Evolutionary conservation across 352 stramenopile species (phyloP), one percentile per base, ranked within the genome.

Genomic region (Phytopythium helicoides): DNA sequence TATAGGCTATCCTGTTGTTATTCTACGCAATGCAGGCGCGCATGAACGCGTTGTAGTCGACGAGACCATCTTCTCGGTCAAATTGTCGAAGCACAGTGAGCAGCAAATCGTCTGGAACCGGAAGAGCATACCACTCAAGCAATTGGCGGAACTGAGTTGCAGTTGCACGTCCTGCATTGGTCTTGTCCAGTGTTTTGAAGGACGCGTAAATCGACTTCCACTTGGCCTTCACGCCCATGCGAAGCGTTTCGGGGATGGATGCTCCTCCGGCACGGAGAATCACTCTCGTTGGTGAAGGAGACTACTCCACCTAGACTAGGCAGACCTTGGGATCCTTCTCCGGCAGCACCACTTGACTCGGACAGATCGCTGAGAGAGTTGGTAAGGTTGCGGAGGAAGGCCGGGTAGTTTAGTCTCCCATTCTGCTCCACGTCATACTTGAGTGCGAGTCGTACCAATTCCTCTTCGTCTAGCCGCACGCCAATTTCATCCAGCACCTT

Each of bases 41-140:
- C 76, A 90, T 88, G 61, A 90, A 87, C 33, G 66, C 63, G 60
- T 85, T 90, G 65, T 88, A 90, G 64, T 88, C 79, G 14, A 90
- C 66, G 36, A 75, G 65, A 6, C 71, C 80, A 46, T 90, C 75
- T 11, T 75, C 70, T 36, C 68, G 62, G 53, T 90, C 80, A 26
- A 88, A 90, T 8, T 68, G 68, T 45, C 77, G 77, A n/a, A 90
- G 70, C 12, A 90, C 46, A 16, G 62, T 48, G 31, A 85, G 54
- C n/a, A 86, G 79, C 28, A 58, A 51, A 22, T 83, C 62, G 54
- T 91, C 75, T 16, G 53, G 67, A 26, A 91, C 37, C 1, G 68
- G 36, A 12, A 91, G 57, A 22, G 71, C 64, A 52, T 87, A 89
- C 80, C 80, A 89, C 51, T 85, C 75, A 45, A 91, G 69, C n/a